Conservation (phyloP, 2,329 filamentous ascomycete genomes). For the Beauveria pseudobassiana region DNA sequence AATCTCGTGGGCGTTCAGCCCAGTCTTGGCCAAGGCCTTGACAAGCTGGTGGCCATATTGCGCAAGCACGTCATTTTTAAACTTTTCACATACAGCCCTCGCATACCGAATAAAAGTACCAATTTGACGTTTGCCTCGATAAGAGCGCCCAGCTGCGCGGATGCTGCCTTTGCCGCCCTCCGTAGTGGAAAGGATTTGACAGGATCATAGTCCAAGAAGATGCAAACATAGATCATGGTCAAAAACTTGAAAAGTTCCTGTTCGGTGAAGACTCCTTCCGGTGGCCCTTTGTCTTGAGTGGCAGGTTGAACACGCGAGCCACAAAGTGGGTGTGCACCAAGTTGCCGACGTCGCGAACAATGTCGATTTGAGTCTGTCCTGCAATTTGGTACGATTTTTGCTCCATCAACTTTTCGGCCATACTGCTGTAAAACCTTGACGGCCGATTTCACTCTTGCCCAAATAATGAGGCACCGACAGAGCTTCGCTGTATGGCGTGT, state of each 20-base stretch:
- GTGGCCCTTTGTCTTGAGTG: constrained; percentile 55
- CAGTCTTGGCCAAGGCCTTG: constrained; percentile 55
- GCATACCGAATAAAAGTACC: neutral
- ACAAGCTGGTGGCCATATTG: constrained; percentile 60
- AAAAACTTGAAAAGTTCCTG: constrained; percentile 55
- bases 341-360: constrained; percentile 64
- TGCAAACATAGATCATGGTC: constrained; percentile 55
- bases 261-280: constrained; percentile 48
- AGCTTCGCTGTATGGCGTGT: constrained; percentile 42
- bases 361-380: constrained; percentile 54
- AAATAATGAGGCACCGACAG: constrained; percentile 52
- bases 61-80: constrained; percentile 47
- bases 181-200: constrained; percentile 59
- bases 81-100: constrained; percentile 42
- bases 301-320: constrained; percentile 55
- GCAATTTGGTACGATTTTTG: constrained; percentile 58
- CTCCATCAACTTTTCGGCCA: constrained; percentile 52
- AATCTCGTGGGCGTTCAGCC: constrained; percentile 56
- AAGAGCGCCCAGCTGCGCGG: constrained; percentile 50
- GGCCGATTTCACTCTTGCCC: constrained; percentile 51
- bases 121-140: constrained; percentile 58
- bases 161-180: constrained; percentile 48
- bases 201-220: constrained; percentile 61
- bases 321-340: constrained; percentile 58
- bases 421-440: constrained; percentile 62